Conservation (phyloP, 2,329 filamentous ascomycete genomes). For the Alternaria gaisen region DNA sequence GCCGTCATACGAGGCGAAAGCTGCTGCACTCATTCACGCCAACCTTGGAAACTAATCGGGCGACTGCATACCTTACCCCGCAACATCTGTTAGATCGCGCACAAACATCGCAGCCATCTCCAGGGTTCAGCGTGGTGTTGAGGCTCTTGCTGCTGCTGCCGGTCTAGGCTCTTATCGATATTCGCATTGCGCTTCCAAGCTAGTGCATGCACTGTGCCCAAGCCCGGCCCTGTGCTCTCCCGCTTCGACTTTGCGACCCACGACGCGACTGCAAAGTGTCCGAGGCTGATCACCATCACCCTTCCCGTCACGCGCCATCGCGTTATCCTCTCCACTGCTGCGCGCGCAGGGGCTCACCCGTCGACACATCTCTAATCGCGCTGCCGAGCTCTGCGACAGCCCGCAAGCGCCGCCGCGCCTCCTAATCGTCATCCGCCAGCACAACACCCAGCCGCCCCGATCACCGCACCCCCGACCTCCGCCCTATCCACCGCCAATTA, state of each 20-base stretch:
- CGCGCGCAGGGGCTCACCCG: constrained; percentile 9
- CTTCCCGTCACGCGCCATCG: constrained; percentile 22
- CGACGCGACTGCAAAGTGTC: constrained; percentile 30
- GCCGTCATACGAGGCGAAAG: constrained; percentile 13
- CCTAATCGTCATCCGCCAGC: constrained; percentile 30
- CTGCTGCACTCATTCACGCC: constrained; percentile 14
- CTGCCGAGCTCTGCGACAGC: constrained; percentile 14
- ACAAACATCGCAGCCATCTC: neutral
- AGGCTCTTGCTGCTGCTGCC: constrained; percentile 11
- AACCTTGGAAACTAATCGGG: neutral
- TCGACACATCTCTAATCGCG: constrained; percentile 6
- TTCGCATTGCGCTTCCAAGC: constrained; percentile 9
- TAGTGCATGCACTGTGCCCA: constrained; percentile 20
- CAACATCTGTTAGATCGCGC: constrained; percentile 5
- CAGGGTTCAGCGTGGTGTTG: constrained; percentile 23
- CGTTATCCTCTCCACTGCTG: constrained; percentile 9
- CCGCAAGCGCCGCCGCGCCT: constrained; percentile 20
- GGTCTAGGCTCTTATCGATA: constrained; percentile 34
- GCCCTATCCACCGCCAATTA: constrained; percentile 24
- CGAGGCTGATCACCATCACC: constrained; percentile 34
- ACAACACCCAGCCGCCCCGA: constrained; percentile 20
- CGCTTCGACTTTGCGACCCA: constrained; percentile 24
- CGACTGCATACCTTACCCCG: constrained; percentile 11
- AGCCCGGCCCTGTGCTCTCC: constrained; percentile 22
- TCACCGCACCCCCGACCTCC: constrained; percentile 24